A percentile compares a stretch with the other conserved stretches of the same genome.
Evolutionary conservation across 2,329 filamentous ascomycete species (phyloP).

Genomic region (Tolypocladium cylindrosporum): DNA sequence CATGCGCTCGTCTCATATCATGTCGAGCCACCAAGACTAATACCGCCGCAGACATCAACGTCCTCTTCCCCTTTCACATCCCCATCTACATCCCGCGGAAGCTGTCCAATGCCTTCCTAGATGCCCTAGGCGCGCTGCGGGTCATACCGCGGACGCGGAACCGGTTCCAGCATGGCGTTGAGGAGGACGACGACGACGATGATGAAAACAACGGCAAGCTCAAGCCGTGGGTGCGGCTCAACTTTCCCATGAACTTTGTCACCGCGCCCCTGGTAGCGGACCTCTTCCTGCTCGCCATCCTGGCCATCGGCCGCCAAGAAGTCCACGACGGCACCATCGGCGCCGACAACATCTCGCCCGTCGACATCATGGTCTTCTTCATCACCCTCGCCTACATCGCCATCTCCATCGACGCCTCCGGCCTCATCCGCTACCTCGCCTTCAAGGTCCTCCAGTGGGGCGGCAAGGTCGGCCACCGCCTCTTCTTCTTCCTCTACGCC

Average conservation of each 20-base stretch:
- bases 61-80: constrained; percentile 59
- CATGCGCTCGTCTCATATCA: not conserved
- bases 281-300: constrained; percentile 59
- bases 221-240: constrained; percentile 36
- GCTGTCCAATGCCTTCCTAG: constrained; percentile 33
- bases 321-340: constrained; percentile 61
- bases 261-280: constrained; percentile 63
- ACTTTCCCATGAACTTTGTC: constrained; percentile 59
- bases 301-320: constrained; percentile 56
- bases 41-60: constrained; percentile 46
- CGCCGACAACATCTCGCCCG: constrained; percentile 53
- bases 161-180: not conserved
- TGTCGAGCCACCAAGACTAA: not conserved
- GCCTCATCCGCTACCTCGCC: constrained; percentile 59
- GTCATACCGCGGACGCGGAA: constrained; percentile 37
- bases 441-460: constrained; percentile 61
- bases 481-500: constrained; percentile 64
- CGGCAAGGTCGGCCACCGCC: constrained; percentile 53
- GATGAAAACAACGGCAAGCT: constrained; percentile 16
- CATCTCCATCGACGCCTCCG: constrained; percentile 67
- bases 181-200: constrained; percentile 11
- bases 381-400: constrained; percentile 66
- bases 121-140: constrained; percentile 26
- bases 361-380: constrained; percentile 70
- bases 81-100: constrained; percentile 48